Evolutionary conservation across 164 flowering plant genomes (phyloP), one percentile per base, ranked within the genome.

Genomic region (Malania oleifera): DNA sequence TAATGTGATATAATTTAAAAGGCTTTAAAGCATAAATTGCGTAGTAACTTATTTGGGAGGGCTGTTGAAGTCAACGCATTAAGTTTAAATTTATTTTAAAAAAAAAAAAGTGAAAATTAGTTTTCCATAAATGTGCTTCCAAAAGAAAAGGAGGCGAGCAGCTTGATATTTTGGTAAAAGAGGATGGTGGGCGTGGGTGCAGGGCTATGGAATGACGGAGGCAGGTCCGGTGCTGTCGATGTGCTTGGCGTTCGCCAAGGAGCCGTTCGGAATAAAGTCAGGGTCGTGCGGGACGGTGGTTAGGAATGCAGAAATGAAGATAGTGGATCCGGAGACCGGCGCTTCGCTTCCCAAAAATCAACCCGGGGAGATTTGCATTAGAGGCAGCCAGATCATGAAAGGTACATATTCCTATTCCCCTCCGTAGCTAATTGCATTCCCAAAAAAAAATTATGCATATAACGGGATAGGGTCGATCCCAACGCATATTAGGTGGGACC

Each of bases 181-280:
- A 17, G 26, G 54, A 12, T 23, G 22, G 26, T 18, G 13, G 54
- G 47, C 40, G 19, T 38, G 29, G 23, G 12, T 61, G 43, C 67
- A 89, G 96, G 96, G 92, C 9, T 89, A 86, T 67, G 96, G 96
- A 14, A 89, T 89, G 96, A 89, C 96, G 10, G 96, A 86, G 57
- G 91, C 89, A 0, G 91, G 93, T 2, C 86, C 95, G 20, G 85
- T 89, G 43, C 54, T 84, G 26, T 66, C 90, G 24, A 87, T 87
- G 91, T 77, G 81, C 66, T 57, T 70, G 23, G 86, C 59, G 0
- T 87, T 89, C 39, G 97, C 97, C 13, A 87, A 83, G 69, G 72
- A 80, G 15, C 87, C 95, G 0, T 67, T 77, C 26, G 76, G 75
- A 20, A 69, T 74, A 26, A 89, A 87, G 70, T 69, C 88, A 0